Evolutionary conservation across 805 yeast species (phyloP).

Genomic region (Ogataea zsoltii): DNA sequence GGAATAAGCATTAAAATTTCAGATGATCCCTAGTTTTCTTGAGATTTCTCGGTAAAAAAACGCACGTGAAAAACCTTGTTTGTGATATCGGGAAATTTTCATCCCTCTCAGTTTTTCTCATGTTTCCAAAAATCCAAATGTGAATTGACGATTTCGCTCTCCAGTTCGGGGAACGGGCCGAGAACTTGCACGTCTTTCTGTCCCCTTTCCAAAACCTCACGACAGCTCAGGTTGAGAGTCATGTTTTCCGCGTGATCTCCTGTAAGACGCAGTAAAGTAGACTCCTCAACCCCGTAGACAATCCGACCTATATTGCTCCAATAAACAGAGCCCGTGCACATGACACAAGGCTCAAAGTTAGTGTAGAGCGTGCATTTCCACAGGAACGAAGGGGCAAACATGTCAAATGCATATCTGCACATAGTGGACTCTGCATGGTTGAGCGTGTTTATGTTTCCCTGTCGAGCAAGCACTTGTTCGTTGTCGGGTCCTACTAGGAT

Average conservation of each 20-base stretch:
- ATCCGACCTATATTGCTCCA: conserved; percentile 33
- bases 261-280: conserved; percentile 23
- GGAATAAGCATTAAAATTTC: too few species aligned
- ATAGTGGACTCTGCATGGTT: conserved; percentile 33
- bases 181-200: conserved; percentile 30
- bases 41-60: too few species aligned
- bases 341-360: conserved; percentile 34
- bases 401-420: conserved; percentile 24
- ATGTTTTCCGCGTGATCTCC: conserved; percentile 29
- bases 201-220: conserved; percentile 24
- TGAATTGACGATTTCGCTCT: conserved; percentile 24
- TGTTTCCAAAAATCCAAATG: conserved; percentile 31
- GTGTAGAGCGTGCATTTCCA: conserved; percentile 34
- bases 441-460: conserved; percentile 32
- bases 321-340: conserved; percentile 34
- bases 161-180: conserved; percentile 29
- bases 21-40: too few species aligned
- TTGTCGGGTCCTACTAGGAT: conserved; percentile 30
- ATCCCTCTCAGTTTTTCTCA: too few species aligned
- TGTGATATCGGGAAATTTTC: too few species aligned
- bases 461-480: conserved; percentile 24
- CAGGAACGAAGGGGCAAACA: conserved; percentile 23
- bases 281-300: conserved; percentile 28
- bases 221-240: conserved; percentile 27
- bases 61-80: too few species aligned